Base-by-base conservation (phyloP, 2,329 filamentous ascomycete genomes). In the Cladophialophora immunda region DNA sequence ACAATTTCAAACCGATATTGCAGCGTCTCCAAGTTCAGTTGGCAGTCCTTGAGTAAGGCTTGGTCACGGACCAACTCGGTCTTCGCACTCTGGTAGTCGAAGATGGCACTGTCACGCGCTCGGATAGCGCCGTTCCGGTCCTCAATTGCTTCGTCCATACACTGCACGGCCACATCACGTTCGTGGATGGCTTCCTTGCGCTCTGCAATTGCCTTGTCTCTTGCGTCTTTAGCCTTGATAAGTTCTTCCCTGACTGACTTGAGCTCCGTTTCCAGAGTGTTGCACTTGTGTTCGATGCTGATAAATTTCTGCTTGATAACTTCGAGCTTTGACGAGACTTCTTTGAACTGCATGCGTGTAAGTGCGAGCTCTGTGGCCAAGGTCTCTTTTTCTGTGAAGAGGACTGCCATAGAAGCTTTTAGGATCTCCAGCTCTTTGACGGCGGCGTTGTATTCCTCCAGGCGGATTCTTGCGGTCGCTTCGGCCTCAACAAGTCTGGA, bases 41-140 rank as follows among this genome's bases (percentile, higher is more conserved):
- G 45, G 45, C 19, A 50, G 45, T 50, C 45, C 45, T 50, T 50
- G 45, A 50, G 45, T 19, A 50, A 13, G 45, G 45, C 22, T 50
- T 50, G 45, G 22, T 50, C 45, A 8, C 45, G 45, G 9, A 50
- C 22, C 19, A 50, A 19, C 8, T 50, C 45, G 9, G 45, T 50
- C 22, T 50, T 50, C 9, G 45, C 19, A 50, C 45, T 50, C 45
- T 50, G 45, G 9, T 50, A 50, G 45, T 50, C 45, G 45, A 50
- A 50, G 2, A 50, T 50, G 45, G 45, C 45, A 13, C 45, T 13
- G 45, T 50, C 45, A 22, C 45, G 45, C 19, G 45, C 45, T 50
- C 45, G 19, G 11, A 50, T 50, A 11, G 45, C 45, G 25, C 45
- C 45, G 15, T 50, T 50, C 8, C 45, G 19, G 45, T 50, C 45